These are phyloP conservation scores for Camellia japonica DNA, from an alignment of 148 eudicot genomes.

Conservation along the genomic window DNA sequence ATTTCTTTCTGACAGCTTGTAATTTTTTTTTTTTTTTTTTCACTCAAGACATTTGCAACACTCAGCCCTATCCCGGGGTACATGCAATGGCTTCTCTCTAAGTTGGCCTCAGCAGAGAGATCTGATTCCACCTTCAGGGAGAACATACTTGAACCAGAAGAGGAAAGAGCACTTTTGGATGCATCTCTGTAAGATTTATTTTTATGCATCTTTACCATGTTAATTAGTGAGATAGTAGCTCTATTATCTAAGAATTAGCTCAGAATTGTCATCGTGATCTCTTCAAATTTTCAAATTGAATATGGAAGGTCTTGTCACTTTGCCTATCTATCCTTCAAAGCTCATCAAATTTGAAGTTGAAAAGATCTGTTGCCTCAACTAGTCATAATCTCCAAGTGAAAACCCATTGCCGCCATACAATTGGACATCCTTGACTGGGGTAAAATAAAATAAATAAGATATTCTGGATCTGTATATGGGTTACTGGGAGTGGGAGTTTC, in stretches of 20 bases:
- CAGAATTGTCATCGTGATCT: not conserved
- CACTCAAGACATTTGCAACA: conserved; percentile 71
- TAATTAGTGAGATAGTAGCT: conserved; percentile 2
- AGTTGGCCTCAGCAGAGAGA: conserved; percentile 65
- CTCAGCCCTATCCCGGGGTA: conserved; percentile 96
- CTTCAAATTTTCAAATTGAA: not conserved
- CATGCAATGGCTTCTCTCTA: conserved; percentile 86
- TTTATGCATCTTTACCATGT: not conserved
- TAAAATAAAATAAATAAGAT: not conserved
- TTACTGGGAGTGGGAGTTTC: not conserved
- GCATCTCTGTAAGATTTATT: conserved; percentile 53
- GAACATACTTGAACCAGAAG: conserved; percentile 59
- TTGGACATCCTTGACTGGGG: not conserved
- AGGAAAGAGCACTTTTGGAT: conserved; percentile 61
- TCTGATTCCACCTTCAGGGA: conserved; percentile 68
- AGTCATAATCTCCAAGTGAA: not conserved
- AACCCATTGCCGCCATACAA: not conserved
- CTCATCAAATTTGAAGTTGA: conserved; percentile 5
- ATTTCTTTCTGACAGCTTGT: conserved; percentile 6
- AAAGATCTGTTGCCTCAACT: not conserved
- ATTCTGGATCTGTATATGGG: not conserved
- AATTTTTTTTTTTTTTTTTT: not conserved
- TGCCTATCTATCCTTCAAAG: not conserved
- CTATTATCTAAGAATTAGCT: not conserved
- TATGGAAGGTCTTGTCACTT: conserved; percentile 1